Evolutionary conservation across 129 eudicot species (phyloP).

Genomic region (Lonicera japonica): DNA sequence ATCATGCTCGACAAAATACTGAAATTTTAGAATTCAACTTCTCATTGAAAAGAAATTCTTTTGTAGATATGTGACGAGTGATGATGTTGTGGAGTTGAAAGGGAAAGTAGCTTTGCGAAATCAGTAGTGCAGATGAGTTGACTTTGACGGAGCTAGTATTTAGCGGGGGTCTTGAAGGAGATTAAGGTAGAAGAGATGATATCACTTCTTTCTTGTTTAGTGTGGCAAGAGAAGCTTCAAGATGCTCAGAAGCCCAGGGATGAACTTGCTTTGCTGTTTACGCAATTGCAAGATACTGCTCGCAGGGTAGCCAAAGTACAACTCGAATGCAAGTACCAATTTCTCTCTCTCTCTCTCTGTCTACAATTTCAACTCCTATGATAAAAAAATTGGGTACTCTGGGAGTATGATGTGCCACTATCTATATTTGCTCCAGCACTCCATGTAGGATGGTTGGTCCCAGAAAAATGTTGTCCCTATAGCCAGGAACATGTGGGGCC

Average conservation of each 20-base stretch:
- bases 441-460: background rate
- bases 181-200: conserved; percentile 87
- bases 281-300: conserved; percentile 85
- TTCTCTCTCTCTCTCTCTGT: conserved; percentile 4
- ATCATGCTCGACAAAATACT: background rate
- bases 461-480: background rate
- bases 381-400: background rate
- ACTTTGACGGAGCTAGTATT: conserved; percentile 86
- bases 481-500: background rate
- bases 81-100: conserved; percentile 87
- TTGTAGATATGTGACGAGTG: conserved; percentile 67
- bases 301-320: conserved; percentile 85
- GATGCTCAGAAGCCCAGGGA: conserved; percentile 94
- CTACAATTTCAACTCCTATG: background rate
- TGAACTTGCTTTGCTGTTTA: conserved; percentile 77
- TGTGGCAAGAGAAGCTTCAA: conserved; percentile 97
- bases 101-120: conserved; percentile 97
- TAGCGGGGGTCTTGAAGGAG: conserved; percentile 70
- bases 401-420: too few species aligned
- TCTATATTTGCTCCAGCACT: too few species aligned
- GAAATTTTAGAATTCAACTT: conserved; percentile 4
- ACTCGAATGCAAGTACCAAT: conserved; percentile 98
- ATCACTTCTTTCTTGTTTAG: conserved; percentile 89
- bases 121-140: conserved; percentile 96
- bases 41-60: too few species aligned